A percentile compares a stretch with the other conserved stretches of the same genome.
phyloP scores from a whole-genome alignment of 164 flowering plant species.

The Stephania japonica region DNA sequence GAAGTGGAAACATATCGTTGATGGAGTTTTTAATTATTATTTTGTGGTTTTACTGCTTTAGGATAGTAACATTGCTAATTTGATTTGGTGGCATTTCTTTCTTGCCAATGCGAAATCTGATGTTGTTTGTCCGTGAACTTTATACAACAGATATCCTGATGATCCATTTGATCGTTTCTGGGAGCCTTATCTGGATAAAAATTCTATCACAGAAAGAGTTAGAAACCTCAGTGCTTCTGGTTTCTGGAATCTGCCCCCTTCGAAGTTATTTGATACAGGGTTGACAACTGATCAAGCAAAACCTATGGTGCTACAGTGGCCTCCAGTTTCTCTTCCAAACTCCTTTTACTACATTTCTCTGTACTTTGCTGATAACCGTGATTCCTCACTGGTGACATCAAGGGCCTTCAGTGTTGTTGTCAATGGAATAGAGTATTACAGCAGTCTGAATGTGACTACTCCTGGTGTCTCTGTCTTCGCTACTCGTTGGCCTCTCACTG shows the following conservation, averaged over 20 bases:
- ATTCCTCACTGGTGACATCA: slow-evolving; percentile 19
- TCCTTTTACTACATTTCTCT: slow-evolving; percentile 65
- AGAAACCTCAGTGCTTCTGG: slow-evolving; percentile 46
- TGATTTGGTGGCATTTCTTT: background rate
- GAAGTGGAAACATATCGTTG: background rate
- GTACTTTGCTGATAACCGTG: slow-evolving; percentile 53
- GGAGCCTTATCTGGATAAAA: slow-evolving; percentile 49
- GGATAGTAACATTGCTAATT: background rate
- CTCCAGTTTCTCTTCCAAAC: slow-evolving; percentile 47
- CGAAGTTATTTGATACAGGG: slow-evolving; percentile 55
- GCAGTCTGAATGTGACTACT: slow-evolving; percentile 36
- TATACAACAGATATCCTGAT: slow-evolving; percentile 70
- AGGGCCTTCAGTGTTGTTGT: slow-evolving; percentile 42
- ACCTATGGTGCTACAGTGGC: slow-evolving; percentile 66
- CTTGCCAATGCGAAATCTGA: background rate
- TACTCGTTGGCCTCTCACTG: slow-evolving; percentile 71
- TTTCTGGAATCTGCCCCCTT: slow-evolving; percentile 87
- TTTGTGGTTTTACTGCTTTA: background rate
- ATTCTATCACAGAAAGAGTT: slow-evolving; percentile 22
- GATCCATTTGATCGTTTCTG: slow-evolving; percentile 81
- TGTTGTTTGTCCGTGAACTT: slow-evolving; percentile 6
- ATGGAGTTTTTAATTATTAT: background rate
- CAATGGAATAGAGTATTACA: slow-evolving; percentile 48
- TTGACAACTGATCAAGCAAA: slow-evolving; percentile 23
- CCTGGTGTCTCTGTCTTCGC: slow-evolving; percentile 66